These are phyloP conservation scores for Coriaria nepalensis DNA, from an alignment of 306 rosid genomes.

Conservation along the genomic window DNA sequence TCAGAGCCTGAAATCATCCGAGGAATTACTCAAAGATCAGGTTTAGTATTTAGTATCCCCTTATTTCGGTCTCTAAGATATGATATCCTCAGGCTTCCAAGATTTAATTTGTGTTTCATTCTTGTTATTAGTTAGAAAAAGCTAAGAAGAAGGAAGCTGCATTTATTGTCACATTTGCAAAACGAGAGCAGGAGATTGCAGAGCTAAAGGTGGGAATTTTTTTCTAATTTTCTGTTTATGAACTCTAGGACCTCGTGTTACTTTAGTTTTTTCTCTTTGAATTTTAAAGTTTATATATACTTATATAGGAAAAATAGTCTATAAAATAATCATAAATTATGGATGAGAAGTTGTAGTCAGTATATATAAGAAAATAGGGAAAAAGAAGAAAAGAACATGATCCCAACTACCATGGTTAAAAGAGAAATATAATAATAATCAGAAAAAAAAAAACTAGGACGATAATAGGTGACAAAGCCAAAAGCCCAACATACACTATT, in stretches of 20 bases:
- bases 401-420: no score
- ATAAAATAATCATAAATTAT: no score
- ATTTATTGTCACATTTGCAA: conserved; percentile 83
- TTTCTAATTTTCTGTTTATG: conserved; percentile 3
- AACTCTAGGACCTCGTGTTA: background rate
- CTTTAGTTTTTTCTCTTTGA: background rate
- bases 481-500: no score
- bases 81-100: conserved; percentile 5
- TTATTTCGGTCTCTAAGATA: conserved; percentile 6
- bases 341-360: no score
- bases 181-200: conserved; percentile 89
- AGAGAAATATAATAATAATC: no score
- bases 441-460: no score
- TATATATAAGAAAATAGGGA: no score
- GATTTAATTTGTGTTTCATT: conserved; percentile 13
- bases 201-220: conserved; percentile 59
- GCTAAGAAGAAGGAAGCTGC: conserved; percentile 98
- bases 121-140: conserved; percentile 59
- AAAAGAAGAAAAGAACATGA: no score
- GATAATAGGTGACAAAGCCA: no score
- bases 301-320: no score
- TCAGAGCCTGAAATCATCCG: conserved; percentile 67
- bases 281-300: no score
- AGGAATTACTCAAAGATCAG: conserved; percentile 85
- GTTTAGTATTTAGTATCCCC: conserved; percentile 21